Evolutionary conservation across 345 rosid species (phyloP).

Genomic region (Euphorbia peplus): DNA sequence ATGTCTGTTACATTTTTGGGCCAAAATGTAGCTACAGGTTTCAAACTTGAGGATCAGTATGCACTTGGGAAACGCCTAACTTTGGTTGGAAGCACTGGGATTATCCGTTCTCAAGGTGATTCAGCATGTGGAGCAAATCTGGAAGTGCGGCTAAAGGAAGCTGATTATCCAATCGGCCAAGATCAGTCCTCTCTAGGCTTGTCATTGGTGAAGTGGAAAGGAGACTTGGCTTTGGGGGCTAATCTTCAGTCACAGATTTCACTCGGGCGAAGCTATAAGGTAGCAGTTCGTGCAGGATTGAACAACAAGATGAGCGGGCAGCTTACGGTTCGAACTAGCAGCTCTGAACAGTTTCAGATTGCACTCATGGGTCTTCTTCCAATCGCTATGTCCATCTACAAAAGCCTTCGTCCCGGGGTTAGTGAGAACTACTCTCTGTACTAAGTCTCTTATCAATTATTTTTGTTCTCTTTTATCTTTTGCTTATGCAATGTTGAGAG

Average conservation of each 20-base stretch:
- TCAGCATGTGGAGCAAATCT: conserved; percentile 87
- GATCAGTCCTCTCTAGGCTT: conserved; percentile 80
- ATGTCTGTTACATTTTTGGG: conserved; percentile 78
- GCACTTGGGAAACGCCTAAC: conserved; percentile 67
- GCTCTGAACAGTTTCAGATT: conserved; percentile 91
- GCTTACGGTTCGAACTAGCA: conserved; percentile 69
- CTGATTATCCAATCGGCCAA: conserved; percentile 88
- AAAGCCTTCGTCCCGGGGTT: conserved; percentile 58
- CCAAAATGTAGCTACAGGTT: conserved; percentile 74
- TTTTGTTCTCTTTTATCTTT: neutral
- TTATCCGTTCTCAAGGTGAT: conserved; percentile 72
- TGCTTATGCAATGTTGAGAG: conserved; percentile 6
- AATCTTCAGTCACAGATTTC: conserved; percentile 87
- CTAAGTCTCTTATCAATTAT: conserved; percentile 32
- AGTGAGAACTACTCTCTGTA: conserved; percentile 64
- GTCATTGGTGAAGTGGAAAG: conserved; percentile 91
- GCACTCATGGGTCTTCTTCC: conserved; percentile 77
- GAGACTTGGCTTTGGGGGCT: conserved; percentile 89
- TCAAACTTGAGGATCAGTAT: conserved; percentile 87
- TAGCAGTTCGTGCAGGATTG: conserved; percentile 83
- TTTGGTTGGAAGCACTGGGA: conserved; percentile 84
- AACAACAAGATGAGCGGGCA: conserved; percentile 95
- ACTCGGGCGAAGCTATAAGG: conserved; percentile 64
- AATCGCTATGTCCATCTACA: conserved; percentile 62
- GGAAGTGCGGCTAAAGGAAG: conserved; percentile 75